Percentiles rank a stretch among this genome's conserved stretches.
Conservation (phyloP, 2,329 filamentous ascomycete genomes). For the Apiospora malaysiana region DNA sequence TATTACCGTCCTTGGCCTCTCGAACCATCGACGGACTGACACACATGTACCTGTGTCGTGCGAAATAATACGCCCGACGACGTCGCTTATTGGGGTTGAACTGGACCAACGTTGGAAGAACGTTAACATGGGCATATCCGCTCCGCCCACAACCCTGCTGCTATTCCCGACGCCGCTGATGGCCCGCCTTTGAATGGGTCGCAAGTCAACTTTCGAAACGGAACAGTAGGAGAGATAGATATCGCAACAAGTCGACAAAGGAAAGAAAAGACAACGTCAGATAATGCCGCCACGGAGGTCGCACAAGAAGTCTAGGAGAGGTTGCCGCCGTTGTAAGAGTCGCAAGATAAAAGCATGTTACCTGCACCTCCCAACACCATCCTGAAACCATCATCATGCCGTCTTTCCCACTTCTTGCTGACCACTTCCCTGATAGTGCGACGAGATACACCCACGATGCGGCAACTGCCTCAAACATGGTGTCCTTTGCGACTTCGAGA, state of each 20-base stretch:
- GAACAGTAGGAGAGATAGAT: background rate
- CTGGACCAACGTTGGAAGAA: background rate
- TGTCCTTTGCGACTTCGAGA: conserved; percentile 69
- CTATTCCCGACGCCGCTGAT: background rate
- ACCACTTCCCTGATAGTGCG: conserved; percentile 52
- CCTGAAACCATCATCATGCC: background rate
- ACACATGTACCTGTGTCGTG: background rate
- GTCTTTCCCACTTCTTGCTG: background rate
- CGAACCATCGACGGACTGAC: background rate
- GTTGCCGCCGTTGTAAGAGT: conserved; percentile 69
- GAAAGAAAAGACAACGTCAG: background rate
- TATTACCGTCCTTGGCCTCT: background rate
- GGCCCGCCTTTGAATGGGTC: conserved; percentile 16
- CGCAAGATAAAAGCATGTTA: conserved; percentile 70
- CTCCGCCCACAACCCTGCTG: background rate
- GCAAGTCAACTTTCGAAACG: background rate
- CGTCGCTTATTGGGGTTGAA: background rate
- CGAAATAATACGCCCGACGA: background rate
- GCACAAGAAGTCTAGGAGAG: conserved; percentile 73
- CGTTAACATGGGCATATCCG: conserved; percentile 8
- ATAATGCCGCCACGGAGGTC: conserved; percentile 69
- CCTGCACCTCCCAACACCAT: background rate
- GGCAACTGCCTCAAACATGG: conserved; percentile 72
- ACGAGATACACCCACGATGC: conserved; percentile 69
- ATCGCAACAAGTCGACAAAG: background rate